Percentiles rank a stretch among this genome's conserved stretches.
phyloP scores from a whole-genome alignment of 768 basidiomycete species.

The Gymnopilus junonius region DNA sequence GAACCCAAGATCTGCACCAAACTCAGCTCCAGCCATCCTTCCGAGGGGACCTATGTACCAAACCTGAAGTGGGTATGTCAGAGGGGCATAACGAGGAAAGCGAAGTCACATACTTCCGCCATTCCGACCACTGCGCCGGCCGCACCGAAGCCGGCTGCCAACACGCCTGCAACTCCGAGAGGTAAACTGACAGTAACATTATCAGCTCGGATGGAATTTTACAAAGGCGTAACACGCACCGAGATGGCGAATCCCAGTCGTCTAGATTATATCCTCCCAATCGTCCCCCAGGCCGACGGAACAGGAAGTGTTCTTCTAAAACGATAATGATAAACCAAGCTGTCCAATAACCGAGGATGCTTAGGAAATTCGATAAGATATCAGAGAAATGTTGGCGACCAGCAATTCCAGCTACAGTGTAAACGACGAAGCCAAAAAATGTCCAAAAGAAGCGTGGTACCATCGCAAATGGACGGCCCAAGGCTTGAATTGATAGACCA shows the following conservation, averaged over 20 bases:
- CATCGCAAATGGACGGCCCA: constrained; percentile 18
- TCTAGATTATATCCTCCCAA: constrained; percentile 20
- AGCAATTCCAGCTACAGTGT: constrained; percentile 19
- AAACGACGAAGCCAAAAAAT: constrained; percentile 14
- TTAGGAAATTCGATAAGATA: constrained; percentile 18
- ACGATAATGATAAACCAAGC: constrained; percentile 18
- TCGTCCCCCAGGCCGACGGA: constrained; percentile 15
- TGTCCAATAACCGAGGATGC: constrained; percentile 21
- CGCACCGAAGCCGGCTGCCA: constrained; percentile 17
- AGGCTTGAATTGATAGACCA: constrained; percentile 17
- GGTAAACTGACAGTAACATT: constrained; percentile 10
- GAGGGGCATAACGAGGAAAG: no score
- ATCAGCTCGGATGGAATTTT: background rate
- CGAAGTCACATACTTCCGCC: constrained; percentile 11
- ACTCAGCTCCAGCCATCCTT: constrained; percentile 16
- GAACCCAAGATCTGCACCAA: constrained; percentile 20
- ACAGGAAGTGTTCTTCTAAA: constrained; percentile 20
- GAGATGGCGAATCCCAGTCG: constrained; percentile 17
- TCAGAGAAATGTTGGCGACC: constrained; percentile 18
- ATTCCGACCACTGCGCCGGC: constrained; percentile 21
- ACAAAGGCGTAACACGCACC: background rate
- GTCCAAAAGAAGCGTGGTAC: constrained; percentile 23
- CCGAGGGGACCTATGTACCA: constrained; percentile 21
- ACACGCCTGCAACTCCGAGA: constrained; percentile 14
- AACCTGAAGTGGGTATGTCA: background rate